These are phyloP conservation scores for Penicillium pulvis DNA, from an alignment of 495 filamentous ascomycete species.

Conservation along the genomic window DNA sequence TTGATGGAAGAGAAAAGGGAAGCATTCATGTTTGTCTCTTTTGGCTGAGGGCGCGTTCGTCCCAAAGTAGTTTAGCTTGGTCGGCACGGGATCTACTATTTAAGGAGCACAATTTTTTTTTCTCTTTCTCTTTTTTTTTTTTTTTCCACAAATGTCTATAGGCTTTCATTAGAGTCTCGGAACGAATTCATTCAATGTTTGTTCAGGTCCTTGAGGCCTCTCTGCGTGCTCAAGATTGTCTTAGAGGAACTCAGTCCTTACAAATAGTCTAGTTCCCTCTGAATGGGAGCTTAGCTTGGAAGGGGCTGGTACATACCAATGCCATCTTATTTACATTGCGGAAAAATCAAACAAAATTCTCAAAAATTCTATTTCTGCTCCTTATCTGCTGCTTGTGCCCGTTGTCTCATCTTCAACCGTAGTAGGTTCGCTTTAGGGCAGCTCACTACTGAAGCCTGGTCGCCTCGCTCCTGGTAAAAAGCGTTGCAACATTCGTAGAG, in stretches of 20 bases:
- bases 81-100: slow-evolving; percentile 30
- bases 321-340: slow-evolving; percentile 14
- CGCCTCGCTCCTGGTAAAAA: slow-evolving; percentile 82
- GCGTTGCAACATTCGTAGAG: slow-evolving; percentile 92
- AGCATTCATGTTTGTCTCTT: slow-evolving; percentile 35
- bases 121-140: slow-evolving; percentile 54
- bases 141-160: slow-evolving; percentile 65
- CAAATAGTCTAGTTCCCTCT: slow-evolving; percentile 61
- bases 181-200: slow-evolving; percentile 89
- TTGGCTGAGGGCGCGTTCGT: slow-evolving; percentile 41
- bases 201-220: slow-evolving; percentile 86
- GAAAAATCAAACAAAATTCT: background rate
- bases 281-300: slow-evolving; percentile 56
- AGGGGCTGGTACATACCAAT: slow-evolving; percentile 51
- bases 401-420: slow-evolving; percentile 84
- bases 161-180: slow-evolving; percentile 99
- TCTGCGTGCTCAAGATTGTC: slow-evolving; percentile 98
- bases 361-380: slow-evolving; percentile 7
- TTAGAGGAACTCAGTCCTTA: slow-evolving; percentile 78
- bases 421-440: slow-evolving; percentile 84
- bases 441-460: slow-evolving; percentile 73
- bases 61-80: slow-evolving; percentile 34
- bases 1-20: slow-evolving; percentile 18
- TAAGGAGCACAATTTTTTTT: slow-evolving; percentile 30
- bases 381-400: slow-evolving; percentile 47